A percentile compares a stretch with the other conserved stretches of the same genome.
Conservation (phyloP, 2,329 filamentous ascomycete species). For the Curvularia sp. region DNA sequence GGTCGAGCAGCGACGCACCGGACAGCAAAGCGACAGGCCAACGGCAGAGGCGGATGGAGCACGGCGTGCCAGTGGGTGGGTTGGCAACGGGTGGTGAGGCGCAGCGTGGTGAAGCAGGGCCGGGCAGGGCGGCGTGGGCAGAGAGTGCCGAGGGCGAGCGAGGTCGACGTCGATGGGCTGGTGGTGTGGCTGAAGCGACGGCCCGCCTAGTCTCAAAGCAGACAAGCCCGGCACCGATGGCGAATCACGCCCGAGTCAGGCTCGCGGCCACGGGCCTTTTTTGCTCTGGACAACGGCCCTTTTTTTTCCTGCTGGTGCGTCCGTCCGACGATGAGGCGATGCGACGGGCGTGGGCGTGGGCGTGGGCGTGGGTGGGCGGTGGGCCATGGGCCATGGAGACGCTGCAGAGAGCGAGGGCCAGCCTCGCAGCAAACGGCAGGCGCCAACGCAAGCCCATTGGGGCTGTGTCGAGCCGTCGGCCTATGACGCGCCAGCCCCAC, state of each 20-base stretch:
- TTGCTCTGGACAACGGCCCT: constrained; percentile 5
- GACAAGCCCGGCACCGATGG: constrained; percentile 2
- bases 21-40: neutral
- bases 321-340: no score
- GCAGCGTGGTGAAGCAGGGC: constrained; percentile 8
- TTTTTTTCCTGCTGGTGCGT: neutral
- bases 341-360: no score
- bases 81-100: constrained; percentile 5
- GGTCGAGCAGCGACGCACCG: constrained; percentile 5
- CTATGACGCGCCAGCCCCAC: constrained; percentile 17
- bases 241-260: constrained; percentile 3
- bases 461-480: constrained; percentile 13
- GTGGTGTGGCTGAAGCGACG: constrained; percentile 15
- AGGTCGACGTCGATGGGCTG: constrained; percentile 6
- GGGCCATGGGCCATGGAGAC: neutral
- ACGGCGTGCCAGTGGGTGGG: constrained; percentile 9
- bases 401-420: no score
- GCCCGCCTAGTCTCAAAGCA: constrained; percentile 6
- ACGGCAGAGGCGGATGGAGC: constrained; percentile 1
- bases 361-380: neutral
- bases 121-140: constrained; percentile 11
- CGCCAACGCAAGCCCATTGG: constrained; percentile 16
- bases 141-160: constrained; percentile 16
- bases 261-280: constrained; percentile 4
- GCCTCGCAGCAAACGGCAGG: no score